A percentile compares a stretch with the other conserved stretches of the same genome.
phyloP scores from a whole-genome alignment of 345 rosid genomes.

The Clarkia xantiana region DNA sequence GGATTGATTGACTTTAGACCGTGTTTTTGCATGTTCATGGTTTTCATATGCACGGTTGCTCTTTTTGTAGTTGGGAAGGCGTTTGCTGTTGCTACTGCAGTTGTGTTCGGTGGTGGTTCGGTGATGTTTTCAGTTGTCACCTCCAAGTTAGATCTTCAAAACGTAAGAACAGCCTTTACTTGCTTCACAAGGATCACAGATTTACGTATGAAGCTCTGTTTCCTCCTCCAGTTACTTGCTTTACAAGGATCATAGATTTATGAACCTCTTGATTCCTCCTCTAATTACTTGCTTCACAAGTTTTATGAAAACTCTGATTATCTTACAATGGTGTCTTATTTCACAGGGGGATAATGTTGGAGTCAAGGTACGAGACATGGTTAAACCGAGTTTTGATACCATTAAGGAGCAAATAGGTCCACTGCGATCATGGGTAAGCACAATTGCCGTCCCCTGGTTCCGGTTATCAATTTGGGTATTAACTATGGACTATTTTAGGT shows the following conservation, averaged over 20 bases:
- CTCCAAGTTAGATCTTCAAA: slow-evolving; percentile 49
- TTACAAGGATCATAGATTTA: background rate
- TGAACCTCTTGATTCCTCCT: background rate
- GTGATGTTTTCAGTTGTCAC: slow-evolving; percentile 38
- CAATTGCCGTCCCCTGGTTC: background rate
- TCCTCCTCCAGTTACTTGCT: background rate
- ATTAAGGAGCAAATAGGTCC: slow-evolving; percentile 52
- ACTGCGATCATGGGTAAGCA: slow-evolving; percentile 54
- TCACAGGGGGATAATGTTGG: slow-evolving; percentile 48
- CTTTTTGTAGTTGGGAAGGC: slow-evolving; percentile 61
- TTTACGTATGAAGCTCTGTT: no score
- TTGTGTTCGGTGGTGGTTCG: slow-evolving; percentile 68
- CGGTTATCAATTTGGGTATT: background rate
- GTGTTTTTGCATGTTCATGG: background rate
- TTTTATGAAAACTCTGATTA: background rate
- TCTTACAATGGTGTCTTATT: background rate
- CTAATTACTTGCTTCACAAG: background rate
- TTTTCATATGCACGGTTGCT: background rate
- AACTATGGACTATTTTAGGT: slow-evolving; percentile 29
- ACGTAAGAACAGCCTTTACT: slow-evolving; percentile 21
- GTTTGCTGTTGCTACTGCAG: slow-evolving; percentile 53
- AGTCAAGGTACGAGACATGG: slow-evolving; percentile 39
- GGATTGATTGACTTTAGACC: no score
- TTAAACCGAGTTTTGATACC: slow-evolving; percentile 45
- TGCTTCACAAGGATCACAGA: background rate